These are phyloP conservation scores for Fusarium siculi DNA, from an alignment of 2,329 filamentous ascomycete genomes.

Conservation along the genomic window DNA sequence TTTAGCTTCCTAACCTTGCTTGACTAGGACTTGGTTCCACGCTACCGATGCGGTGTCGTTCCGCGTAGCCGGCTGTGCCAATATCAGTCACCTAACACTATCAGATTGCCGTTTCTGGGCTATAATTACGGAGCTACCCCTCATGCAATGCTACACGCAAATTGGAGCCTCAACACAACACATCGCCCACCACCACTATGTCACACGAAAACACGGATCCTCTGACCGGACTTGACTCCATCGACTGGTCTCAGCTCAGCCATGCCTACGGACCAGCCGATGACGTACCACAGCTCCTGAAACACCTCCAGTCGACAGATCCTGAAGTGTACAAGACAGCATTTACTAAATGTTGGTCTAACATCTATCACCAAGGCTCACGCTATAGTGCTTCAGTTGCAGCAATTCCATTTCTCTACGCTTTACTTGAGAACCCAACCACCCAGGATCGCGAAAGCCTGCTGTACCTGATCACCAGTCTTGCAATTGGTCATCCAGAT, in stretches of 20 bases:
- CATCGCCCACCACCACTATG: accelerated
- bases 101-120: too few relatives aligned
- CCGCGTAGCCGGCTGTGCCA: too few relatives aligned
- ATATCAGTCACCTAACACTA: too few relatives aligned
- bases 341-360: background rate
- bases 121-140: too few relatives aligned
- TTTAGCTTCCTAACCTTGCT: too few relatives aligned
- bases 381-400: background rate
- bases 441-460: background rate
- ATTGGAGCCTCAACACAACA: too few relatives aligned
- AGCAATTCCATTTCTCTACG: background rate
- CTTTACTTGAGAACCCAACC: background rate
- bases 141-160: too few relatives aligned
- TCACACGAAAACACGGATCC: accelerated
- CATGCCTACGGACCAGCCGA: background rate
- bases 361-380: background rate
- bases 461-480: background rate
- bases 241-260: background rate
- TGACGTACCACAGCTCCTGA: background rate
- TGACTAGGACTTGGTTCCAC: too few relatives aligned
- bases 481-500: background rate
- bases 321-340: background rate
- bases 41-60: too few relatives aligned
- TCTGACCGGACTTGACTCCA: background rate
- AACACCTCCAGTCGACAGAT: background rate